Conservation (phyloP, 805 yeast species). For the Kuraishia piskuri region DNA sequence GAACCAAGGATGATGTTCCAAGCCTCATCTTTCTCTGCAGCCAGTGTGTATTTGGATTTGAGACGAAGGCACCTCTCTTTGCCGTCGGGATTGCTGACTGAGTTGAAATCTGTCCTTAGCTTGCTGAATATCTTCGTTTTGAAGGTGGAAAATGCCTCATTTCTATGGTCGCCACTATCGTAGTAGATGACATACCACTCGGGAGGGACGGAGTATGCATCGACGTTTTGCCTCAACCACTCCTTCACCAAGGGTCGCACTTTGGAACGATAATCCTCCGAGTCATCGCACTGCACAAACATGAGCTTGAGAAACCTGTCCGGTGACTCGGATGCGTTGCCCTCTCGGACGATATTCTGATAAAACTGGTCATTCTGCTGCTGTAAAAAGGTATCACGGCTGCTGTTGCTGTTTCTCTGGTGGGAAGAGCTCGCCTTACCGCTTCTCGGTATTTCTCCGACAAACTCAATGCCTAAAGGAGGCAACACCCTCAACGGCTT, state of each 20-base stretch:
- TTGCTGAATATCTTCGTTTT: slow-evolving; percentile 22
- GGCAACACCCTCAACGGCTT: slow-evolving; percentile 60
- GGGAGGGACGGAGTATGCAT: slow-evolving; percentile 33
- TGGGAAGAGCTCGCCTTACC: slow-evolving; percentile 2
- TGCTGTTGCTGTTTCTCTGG: neutral
- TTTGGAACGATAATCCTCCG: slow-evolving; percentile 71
- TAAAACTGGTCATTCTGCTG: slow-evolving; percentile 8
- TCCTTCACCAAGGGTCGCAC: slow-evolving; percentile 76
- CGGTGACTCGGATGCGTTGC: slow-evolving; percentile 4
- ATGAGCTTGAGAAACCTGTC: slow-evolving; percentile 58
- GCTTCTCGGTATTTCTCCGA: slow-evolving; percentile 45
- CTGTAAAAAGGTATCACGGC: neutral
- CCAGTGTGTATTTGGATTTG: slow-evolving; percentile 24
- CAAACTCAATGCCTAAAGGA: slow-evolving; percentile 39
- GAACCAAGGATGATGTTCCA: slow-evolving; percentile 39
- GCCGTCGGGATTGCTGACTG: neutral
- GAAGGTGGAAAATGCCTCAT: slow-evolving; percentile 12
- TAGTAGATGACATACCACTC: slow-evolving; percentile 57
- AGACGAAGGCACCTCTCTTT: slow-evolving; percentile 31
- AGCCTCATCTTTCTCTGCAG: slow-evolving; percentile 33
- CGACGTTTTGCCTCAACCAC: slow-evolving; percentile 52
- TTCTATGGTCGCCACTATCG: slow-evolving; percentile 19
- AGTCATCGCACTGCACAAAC: slow-evolving; percentile 53
- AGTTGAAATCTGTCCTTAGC: slow-evolving; percentile 20
- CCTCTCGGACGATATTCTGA: slow-evolving; percentile 3